Base-by-base conservation (phyloP, 148 eudicot species). In the Silene conica region DNA sequence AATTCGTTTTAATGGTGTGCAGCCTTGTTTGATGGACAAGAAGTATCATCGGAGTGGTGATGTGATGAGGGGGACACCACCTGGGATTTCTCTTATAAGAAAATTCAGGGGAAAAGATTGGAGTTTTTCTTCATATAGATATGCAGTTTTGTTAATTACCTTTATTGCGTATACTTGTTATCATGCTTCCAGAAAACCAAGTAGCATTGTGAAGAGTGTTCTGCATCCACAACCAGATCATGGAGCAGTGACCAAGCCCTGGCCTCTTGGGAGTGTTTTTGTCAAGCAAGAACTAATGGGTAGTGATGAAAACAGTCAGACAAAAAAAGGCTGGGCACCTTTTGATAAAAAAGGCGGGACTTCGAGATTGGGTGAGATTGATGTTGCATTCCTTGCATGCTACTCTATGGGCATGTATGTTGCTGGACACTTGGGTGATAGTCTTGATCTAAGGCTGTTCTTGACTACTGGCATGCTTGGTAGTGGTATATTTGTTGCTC, bases 141-240 rank as follows among this genome's bases (percentile, higher is more conserved):
- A 90, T 71, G 80, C 86, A 46, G 88, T 95, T 76, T 79, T 95
- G 79, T 62, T 90, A 21, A 72, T 95, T n/a, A 95, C 98, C 19
- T 95, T 95, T 54, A 79, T 95, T 23, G 98, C 98, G 0, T 95
- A 95, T 62, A 63, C 96, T 38, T 81, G 90, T 64, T 95, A 95
- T 78, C 98, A 95, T 70, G 98, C 98, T 77, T 92, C 98, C 4
- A 86, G 98, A 62, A 95, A 95, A 79, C 97, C 98, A 46, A 92
- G 92, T 73, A 92, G 98, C 79, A 90, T 95, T 52, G 97, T 95
- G 19, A 95, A 95, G 81, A 95, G 97, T 81, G 96, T 92, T 38
- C 75, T 95, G 19, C 82, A 95, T 80, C 98, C 98, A 8, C 76
- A 83, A 56, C 81, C 83, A 0, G 62, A 34, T 11, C 81, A 70